Evolutionary conservation across 306 rosid genomes (phyloP).

Genomic region (Gastrolobium bilobum): DNA sequence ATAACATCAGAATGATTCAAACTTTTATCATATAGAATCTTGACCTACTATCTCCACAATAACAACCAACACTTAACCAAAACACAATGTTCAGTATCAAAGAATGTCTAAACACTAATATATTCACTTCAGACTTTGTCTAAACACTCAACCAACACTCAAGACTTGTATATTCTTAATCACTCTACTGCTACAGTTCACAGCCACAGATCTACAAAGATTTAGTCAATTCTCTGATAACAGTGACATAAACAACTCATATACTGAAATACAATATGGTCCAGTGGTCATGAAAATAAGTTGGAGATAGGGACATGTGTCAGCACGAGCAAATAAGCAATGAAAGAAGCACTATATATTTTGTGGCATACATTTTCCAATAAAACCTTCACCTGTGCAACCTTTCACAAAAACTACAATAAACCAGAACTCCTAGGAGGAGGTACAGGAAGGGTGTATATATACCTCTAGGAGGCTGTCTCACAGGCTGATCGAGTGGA

Average conservation of each 20-base stretch:
- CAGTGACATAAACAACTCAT: neutral
- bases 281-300: neutral
- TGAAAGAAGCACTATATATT: neutral
- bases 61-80: conserved; percentile 7
- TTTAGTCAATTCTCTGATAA: conserved; percentile 8
- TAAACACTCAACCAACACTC: neutral
- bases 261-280: conserved; percentile 32
- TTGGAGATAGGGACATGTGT: neutral
- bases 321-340: conserved; percentile 7
- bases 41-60: conserved; percentile 1
- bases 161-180: neutral
- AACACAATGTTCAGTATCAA: neutral
- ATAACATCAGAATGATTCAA: conserved; percentile 26
- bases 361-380: neutral
- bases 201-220: conserved; percentile 15
- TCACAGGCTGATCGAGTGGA: conserved; percentile 51
- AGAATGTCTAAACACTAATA: conserved; percentile 7
- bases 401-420: neutral
- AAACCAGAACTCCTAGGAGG: neutral
- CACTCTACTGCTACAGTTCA: conserved; percentile 11
- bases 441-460: conserved; percentile 39
- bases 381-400: neutral
- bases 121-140: neutral
- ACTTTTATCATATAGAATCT: neutral
- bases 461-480: conserved; percentile 80